Conservation (phyloP, 2,329 filamentous ascomycete genomes). For the Penicillium glabrum region DNA sequence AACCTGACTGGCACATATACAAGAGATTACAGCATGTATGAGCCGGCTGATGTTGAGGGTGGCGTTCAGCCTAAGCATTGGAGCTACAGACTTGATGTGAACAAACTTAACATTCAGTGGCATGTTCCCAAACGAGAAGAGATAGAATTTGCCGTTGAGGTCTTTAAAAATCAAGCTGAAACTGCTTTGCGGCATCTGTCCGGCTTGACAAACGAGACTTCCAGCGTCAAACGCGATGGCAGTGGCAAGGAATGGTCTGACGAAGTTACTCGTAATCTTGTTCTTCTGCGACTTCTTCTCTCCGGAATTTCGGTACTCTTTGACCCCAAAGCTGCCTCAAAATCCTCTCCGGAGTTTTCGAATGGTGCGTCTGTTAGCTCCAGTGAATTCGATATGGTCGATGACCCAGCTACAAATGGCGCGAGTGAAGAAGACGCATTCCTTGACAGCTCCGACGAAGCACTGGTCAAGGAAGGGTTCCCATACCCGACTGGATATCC, state of each 20-base stretch:
- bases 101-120: slow-evolving; percentile 83
- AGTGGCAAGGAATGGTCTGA: slow-evolving; percentile 99
- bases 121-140: slow-evolving; percentile 79
- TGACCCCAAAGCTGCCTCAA: slow-evolving; percentile 71
- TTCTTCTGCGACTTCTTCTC: slow-evolving; percentile 82
- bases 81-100: slow-evolving; percentile 74
- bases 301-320: slow-evolving; percentile 90
- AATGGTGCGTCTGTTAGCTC: slow-evolving; percentile 41
- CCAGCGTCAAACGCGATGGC: slow-evolving; percentile 83
- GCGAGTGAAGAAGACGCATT: slow-evolving; percentile 46
- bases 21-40: slow-evolving; percentile 83
- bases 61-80: slow-evolving; percentile 79
- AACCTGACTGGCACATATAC: slow-evolving; percentile 95
- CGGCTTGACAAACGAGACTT: slow-evolving; percentile 76
- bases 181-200: slow-evolving; percentile 73
- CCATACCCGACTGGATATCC: slow-evolving; percentile 86
- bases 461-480: slow-evolving; percentile 75
- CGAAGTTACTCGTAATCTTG: slow-evolving; percentile 86
- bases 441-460: slow-evolving; percentile 59
- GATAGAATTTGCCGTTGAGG: slow-evolving; percentile 81
- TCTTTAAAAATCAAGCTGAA: slow-evolving; percentile 82
- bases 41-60: slow-evolving; percentile 68
- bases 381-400: slow-evolving; percentile 48
- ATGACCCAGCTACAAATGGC: slow-evolving; percentile 37
- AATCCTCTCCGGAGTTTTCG: slow-evolving; percentile 39